phyloP scores from a whole-genome alignment of 2,329 filamentous ascomycete genomes.

The Huntiella savannae region DNA sequence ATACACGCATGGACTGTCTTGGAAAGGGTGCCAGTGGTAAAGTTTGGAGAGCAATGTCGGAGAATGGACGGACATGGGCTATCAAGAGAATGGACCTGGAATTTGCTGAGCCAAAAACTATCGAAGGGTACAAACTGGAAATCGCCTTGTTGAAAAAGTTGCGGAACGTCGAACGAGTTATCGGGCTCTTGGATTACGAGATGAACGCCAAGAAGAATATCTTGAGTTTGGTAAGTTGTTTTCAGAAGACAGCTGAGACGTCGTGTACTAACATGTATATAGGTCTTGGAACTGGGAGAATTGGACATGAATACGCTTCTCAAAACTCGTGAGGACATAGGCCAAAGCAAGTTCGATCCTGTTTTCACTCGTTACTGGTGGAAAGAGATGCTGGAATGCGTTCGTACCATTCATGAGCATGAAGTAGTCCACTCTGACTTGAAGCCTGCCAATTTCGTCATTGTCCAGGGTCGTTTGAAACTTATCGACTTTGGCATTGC shows the following conservation, averaged over 20 bases:
- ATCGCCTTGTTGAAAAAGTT: conserved; percentile 78
- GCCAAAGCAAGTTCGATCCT: conserved; percentile 61
- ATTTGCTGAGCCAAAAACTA: conserved; percentile 65
- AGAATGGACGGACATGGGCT: conserved; percentile 90
- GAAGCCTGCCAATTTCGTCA: conserved; percentile 91
- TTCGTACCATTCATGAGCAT: conserved; percentile 69
- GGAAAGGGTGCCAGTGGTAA: conserved; percentile 85
- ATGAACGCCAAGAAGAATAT: conserved; percentile 81
- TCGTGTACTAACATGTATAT: conserved; percentile 1
- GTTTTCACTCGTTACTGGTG: conserved; percentile 94
- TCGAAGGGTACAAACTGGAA: conserved; percentile 82
- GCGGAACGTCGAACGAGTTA: conserved; percentile 70
- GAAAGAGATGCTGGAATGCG: conserved; percentile 97
- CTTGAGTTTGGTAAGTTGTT: conserved; percentile 53
- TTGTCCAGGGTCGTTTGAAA: conserved; percentile 78
- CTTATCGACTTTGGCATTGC: conserved; percentile 98
- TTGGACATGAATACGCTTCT: conserved; percentile 79
- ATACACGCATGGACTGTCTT: conserved; percentile 75
- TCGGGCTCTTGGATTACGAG: conserved; percentile 80
- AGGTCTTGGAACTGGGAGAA: conserved; percentile 96
- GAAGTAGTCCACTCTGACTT: conserved; percentile 95
- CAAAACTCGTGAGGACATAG: conserved; percentile 48
- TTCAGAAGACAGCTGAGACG: no score
- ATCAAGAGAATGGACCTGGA: conserved; percentile 84
- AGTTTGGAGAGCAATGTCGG: conserved; percentile 90